Evolutionary conservation across 164 flowering plant genomes (phyloP).

Genomic region (Litsea cubeba): DNA sequence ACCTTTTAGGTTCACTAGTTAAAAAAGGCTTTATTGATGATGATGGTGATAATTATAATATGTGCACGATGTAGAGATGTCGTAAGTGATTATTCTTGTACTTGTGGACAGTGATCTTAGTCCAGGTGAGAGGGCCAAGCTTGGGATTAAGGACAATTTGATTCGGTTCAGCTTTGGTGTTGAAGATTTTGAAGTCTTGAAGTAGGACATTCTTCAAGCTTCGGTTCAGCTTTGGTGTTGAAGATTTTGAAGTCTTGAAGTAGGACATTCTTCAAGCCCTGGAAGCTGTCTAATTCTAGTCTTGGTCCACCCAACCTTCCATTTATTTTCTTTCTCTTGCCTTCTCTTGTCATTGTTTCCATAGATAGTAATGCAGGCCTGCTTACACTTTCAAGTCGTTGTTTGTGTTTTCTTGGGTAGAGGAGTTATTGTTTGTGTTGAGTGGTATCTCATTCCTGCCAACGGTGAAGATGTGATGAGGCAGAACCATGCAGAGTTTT

Average conservation of each 20-base stretch:
- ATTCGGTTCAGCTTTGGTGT: slow-evolving; percentile 93
- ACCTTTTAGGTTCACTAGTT: no score
- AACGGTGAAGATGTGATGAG: no score
- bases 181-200: slow-evolving; percentile 88
- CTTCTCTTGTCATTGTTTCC: no score
- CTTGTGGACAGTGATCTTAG: slow-evolving; percentile 65
- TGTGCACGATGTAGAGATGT: background rate
- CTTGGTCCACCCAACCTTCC: background rate
- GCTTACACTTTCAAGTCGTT: no score
- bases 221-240: slow-evolving; percentile 91
- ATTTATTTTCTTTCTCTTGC: background rate
- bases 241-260: slow-evolving; percentile 89
- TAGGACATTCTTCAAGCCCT: slow-evolving; percentile 86
- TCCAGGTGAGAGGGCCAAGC: slow-evolving; percentile 57
- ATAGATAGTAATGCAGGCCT: no score
- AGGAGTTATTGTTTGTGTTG: no score
- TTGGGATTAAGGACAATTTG: slow-evolving; percentile 84
- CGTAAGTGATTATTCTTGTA: background rate
- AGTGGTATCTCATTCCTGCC: no score
- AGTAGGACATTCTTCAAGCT: no score
- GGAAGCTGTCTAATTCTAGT: slow-evolving; percentile 40
- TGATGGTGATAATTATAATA: no score
- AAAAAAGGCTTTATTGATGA: no score
- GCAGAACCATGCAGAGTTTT: no score
- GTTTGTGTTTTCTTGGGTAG: no score